phyloP scores from a whole-genome alignment of 139 green algal genomes.

The Mesotaenium endlicherianum region DNA sequence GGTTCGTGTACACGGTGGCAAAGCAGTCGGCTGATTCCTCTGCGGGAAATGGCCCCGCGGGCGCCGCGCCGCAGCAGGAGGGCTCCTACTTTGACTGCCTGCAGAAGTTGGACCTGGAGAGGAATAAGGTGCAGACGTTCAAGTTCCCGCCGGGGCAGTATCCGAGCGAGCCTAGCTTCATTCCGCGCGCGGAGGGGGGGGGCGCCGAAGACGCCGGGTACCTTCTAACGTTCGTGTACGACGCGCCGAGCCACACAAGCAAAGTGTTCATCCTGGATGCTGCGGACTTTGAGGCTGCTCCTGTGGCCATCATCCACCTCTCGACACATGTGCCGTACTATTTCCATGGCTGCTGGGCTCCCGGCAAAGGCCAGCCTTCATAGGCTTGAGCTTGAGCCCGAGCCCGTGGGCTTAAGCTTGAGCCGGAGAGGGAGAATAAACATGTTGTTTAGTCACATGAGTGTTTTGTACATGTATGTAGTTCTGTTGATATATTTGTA shows the following conservation, averaged over 20 bases:
- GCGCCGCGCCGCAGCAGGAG: neutral
- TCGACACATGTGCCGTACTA: conserved; percentile 9
- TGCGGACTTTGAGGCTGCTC: neutral
- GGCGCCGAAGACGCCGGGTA: conserved; percentile 47
- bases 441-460: too few species aligned
- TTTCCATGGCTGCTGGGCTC: conserved; percentile 24
- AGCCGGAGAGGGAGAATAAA: too few species aligned
- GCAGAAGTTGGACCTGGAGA: conserved; percentile 42
- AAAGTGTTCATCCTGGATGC: conserved; percentile 28
- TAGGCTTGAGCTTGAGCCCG: too few species aligned
- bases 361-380: too few species aligned
- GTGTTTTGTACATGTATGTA: too few species aligned
- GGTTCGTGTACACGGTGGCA: conserved; percentile 40
- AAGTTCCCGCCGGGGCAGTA: neutral
- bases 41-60: neutral
- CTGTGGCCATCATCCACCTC: conserved; percentile 1
- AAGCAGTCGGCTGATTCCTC: too few species aligned
- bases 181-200: neutral
- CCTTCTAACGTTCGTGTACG: conserved; percentile 37
- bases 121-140: conserved; percentile 5
- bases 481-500: too few species aligned
- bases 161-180: conserved; percentile 31
- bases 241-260: neutral
- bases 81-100: conserved; percentile 39
- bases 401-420: too few species aligned